These are phyloP conservation scores for Rhizophagus sp. DNA, from an alignment of 192 early-diverging fungal species.

Conservation along the genomic window DNA sequence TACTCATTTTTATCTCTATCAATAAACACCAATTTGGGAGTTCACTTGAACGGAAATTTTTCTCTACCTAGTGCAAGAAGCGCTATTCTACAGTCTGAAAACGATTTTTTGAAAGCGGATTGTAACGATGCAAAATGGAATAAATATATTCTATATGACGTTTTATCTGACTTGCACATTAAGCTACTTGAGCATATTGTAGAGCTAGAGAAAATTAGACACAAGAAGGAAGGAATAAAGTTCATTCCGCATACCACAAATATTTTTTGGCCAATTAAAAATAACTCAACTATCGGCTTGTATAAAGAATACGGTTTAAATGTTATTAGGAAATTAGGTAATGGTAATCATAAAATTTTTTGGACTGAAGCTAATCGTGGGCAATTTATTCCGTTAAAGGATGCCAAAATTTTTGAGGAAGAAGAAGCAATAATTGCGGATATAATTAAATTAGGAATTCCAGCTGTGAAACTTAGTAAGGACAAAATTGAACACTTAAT, in stretches of 20 bases:
- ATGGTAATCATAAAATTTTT: neutral
- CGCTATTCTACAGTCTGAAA: neutral
- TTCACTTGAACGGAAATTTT: neutral
- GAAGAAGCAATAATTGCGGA: neutral
- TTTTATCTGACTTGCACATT: neutral
- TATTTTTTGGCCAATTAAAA: neutral
- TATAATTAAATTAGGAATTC: neutral
- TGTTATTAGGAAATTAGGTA: neutral
- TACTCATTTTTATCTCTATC: neutral
- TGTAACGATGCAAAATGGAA: neutral
- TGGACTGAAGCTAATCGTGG: neutral
- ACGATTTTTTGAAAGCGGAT: neutral
- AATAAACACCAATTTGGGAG: neutral
- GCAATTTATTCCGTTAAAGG: neutral
- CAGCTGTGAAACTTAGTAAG: neutral
- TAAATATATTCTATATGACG: neutral
- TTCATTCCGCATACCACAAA: neutral
- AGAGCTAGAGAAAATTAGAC: neutral
- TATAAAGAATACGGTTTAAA: neutral
- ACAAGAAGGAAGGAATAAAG: neutral
- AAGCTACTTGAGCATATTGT: neutral
- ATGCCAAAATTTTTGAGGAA: neutral
- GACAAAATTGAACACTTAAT: neutral
- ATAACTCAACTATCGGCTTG: neutral
- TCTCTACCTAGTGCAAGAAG: neutral